phyloP scores from a whole-genome alignment of 257 asterid species.

The Solanum ossicruentum region DNA sequence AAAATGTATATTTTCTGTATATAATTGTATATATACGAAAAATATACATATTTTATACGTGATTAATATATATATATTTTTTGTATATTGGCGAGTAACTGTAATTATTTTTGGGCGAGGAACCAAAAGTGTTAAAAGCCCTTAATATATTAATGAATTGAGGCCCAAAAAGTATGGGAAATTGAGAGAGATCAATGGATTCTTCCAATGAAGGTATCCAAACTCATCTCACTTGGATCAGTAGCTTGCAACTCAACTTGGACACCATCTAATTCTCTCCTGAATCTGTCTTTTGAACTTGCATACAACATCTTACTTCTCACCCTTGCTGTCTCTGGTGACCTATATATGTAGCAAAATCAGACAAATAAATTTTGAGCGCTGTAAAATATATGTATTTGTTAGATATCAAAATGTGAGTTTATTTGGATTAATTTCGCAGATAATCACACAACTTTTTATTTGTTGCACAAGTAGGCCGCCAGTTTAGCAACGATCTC shows the following conservation, averaged over 20 bases:
- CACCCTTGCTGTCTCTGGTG: conserved; percentile 51
- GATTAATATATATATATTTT: neutral
- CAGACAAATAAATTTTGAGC: neutral
- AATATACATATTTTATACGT: neutral
- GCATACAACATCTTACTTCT: conserved; percentile 63
- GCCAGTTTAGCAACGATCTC: neutral
- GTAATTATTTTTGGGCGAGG: neutral
- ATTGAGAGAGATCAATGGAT: conserved; percentile 17
- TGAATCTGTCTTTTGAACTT: conserved; percentile 16
- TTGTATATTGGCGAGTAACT: neutral
- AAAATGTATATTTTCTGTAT: neutral
- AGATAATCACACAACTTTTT: neutral
- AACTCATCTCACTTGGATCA: conserved; percentile 69
- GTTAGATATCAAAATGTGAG: neutral
- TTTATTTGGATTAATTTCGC: neutral
- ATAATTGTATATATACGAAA: neutral
- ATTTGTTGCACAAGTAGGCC: neutral
- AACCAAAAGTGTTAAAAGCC: neutral
- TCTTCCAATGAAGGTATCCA: conserved; percentile 41
- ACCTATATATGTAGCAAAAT: conserved; percentile 13
- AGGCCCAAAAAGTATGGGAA: neutral
- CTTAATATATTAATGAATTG: neutral
- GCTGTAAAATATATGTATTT: neutral
- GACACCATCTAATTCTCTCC: conserved; percentile 61
- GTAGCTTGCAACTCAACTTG: conserved; percentile 64